Conservation (phyloP, 2,329 filamentous ascomycete genomes). For the Ciborinia camelliae region DNA sequence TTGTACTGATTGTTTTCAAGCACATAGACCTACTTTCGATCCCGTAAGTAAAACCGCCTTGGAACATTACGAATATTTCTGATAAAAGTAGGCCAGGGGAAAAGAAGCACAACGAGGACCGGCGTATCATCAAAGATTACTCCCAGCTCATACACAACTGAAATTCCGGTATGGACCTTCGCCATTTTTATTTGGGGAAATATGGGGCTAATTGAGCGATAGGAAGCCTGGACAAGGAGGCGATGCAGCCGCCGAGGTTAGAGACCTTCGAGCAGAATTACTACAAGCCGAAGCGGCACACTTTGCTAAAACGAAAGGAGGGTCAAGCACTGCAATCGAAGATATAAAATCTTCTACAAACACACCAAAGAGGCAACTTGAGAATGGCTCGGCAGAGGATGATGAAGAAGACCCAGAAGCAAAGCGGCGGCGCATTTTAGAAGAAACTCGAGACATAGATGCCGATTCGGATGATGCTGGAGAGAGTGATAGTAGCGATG, state of each 20-base stretch:
- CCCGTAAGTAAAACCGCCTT: conserved; percentile 56
- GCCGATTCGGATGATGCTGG: conserved; percentile 67
- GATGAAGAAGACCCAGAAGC: conserved; percentile 68
- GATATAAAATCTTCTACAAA: conserved; percentile 54
- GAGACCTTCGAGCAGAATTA: conserved; percentile 86
- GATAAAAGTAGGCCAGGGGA: conserved; percentile 66
- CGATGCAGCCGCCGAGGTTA: conserved; percentile 63
- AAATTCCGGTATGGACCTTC: conserved; percentile 65
- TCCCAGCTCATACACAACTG: conserved; percentile 88
- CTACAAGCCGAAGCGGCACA: conserved; percentile 84
- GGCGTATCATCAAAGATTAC: conserved; percentile 92
- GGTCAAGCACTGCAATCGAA: conserved; percentile 44
- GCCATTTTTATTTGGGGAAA: not conserved
- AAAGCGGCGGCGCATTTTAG: conserved; percentile 81
- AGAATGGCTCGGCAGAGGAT: conserved; percentile 43
- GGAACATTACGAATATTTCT: conserved; percentile 13
- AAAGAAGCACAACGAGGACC: conserved; percentile 93
- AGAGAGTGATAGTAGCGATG: conserved; percentile 56
- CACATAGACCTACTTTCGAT: conserved; percentile 90
- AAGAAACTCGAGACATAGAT: conserved; percentile 84
- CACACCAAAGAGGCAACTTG: conserved; percentile 62
- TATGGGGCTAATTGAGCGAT: conserved; percentile 28
- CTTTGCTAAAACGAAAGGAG: conserved; percentile 78
- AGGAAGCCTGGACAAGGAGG: conserved; percentile 87
- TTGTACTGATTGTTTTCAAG: conserved; percentile 42